A percentile compares a stretch with the other conserved stretches of the same genome.
Evolutionary conservation across 352 stramenopile species (phyloP).

Genomic region (Globisporangium megalacanthum): DNA sequence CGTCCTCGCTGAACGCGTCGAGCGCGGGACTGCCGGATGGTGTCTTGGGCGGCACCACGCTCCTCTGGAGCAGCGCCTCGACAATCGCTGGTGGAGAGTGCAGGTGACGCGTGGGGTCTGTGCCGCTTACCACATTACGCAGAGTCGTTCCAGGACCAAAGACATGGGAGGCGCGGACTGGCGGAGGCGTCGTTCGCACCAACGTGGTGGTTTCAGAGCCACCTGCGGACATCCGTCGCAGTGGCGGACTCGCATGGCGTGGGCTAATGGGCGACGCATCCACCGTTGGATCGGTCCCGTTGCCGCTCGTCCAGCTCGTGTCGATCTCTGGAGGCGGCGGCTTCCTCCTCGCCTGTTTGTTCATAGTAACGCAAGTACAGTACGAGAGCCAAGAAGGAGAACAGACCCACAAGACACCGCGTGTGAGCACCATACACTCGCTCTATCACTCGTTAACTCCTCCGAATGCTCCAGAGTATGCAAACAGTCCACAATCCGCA

Average conservation of each 20-base stretch:
- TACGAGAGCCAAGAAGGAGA: no score
- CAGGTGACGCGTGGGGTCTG: background rate
- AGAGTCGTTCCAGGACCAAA: background rate
- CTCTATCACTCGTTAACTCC: no score
- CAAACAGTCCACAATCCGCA: background rate
- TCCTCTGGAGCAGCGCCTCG: background rate
- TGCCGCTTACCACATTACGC: no score
- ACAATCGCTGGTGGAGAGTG: conserved; percentile 5
- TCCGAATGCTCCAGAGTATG: background rate
- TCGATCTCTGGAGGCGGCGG: conserved; percentile 9
- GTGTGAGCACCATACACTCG: no score
- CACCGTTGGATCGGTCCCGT: background rate
- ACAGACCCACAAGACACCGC: no score
- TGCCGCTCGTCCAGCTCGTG: conserved; percentile 1
- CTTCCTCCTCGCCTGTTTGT: conserved; percentile 10
- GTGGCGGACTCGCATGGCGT: background rate
- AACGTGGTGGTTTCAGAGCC: conserved; percentile 6
- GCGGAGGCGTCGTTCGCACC: background rate
- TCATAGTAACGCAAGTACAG: background rate
- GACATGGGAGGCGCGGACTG: background rate
- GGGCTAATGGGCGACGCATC: conserved; percentile 2
- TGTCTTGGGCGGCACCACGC: conserved; percentile 49
- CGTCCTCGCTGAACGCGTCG: conserved; percentile 17
- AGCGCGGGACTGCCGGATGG: conserved; percentile 35
- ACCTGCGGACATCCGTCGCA: conserved; percentile 2